These are phyloP conservation scores for Solanum paucissectum DNA, from an alignment of 257 asterid species.

Conservation along the genomic window DNA sequence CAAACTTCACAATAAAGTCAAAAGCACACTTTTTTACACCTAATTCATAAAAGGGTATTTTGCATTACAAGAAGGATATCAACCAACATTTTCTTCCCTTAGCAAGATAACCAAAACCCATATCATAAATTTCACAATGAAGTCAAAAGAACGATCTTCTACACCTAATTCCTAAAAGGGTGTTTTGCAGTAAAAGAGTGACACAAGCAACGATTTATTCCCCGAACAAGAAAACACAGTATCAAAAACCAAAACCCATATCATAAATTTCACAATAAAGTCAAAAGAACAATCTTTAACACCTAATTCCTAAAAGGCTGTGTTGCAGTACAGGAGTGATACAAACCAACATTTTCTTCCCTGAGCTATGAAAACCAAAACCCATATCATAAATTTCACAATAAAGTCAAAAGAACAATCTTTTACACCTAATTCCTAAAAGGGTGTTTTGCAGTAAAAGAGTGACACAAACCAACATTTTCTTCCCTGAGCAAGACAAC, in stretches of 20 bases:
- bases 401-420: background rate
- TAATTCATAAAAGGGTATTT: background rate
- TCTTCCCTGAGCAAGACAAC: background rate
- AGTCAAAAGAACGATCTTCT: background rate
- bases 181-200: background rate
- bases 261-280: background rate
- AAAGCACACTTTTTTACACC: background rate
- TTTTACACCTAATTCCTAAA: background rate
- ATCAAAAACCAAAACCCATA: background rate
- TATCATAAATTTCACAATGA: background rate
- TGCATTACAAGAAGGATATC: background rate
- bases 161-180: background rate
- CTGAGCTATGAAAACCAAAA: background rate
- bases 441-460: background rate
- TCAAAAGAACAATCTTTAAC: background rate
- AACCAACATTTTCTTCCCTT: background rate
- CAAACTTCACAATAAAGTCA: background rate
- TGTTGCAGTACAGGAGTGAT: background rate
- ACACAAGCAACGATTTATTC: background rate
- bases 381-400: background rate
- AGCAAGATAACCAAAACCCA: background rate
- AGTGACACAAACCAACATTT: background rate
- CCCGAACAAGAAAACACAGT: background rate
- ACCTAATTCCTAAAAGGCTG: background rate
- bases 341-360: background rate